These are phyloP conservation scores for Verruconis gallopava DNA, from an alignment of 2,329 filamentous ascomycete genomes.

Conservation along the genomic window DNA sequence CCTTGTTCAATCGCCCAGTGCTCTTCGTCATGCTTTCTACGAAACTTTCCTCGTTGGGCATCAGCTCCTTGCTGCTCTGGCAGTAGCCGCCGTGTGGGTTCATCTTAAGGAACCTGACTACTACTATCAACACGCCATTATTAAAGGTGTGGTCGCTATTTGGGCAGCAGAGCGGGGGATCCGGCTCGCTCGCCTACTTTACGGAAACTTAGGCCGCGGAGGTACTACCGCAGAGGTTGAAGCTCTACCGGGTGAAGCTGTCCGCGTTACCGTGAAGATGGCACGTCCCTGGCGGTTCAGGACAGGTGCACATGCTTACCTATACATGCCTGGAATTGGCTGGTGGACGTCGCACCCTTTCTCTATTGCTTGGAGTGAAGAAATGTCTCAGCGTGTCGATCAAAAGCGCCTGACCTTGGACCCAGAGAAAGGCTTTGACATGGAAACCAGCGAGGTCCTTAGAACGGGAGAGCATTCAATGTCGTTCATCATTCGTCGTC, in stretches of 20 bases:
- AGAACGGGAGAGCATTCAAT: slow-evolving; percentile 41
- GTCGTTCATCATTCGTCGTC: slow-evolving; percentile 74
- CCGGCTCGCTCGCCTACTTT: slow-evolving; percentile 47
- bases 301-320: slow-evolving; percentile 65
- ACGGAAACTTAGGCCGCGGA: slow-evolving; percentile 53
- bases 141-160: slow-evolving; percentile 49
- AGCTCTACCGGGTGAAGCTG: slow-evolving; percentile 62
- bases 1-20: slow-evolving; percentile 54
- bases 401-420: slow-evolving; percentile 10
- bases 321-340: slow-evolving; percentile 62
- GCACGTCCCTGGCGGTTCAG: slow-evolving; percentile 64
- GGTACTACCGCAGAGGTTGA: slow-evolving; percentile 59
- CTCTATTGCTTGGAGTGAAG: slow-evolving; percentile 65
- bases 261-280: slow-evolving; percentile 60
- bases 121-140: slow-evolving; percentile 46
- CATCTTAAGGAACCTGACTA: slow-evolving; percentile 40
- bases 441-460: slow-evolving; percentile 36
- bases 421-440: slow-evolving; percentile 33
- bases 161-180: slow-evolving; percentile 46
- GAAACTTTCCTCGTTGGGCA: slow-evolving; percentile 65
- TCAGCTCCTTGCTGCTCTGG: slow-evolving; percentile 47
- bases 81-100: slow-evolving; percentile 53
- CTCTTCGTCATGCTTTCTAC: slow-evolving; percentile 65
- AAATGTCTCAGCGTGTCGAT: slow-evolving; percentile 26
- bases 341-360: slow-evolving; percentile 69